Evolutionary conservation across 2,329 filamentous ascomycete genomes (phyloP), one percentile per base, ranked within the genome.

Genomic region (Zymoseptoria brevis): DNA sequence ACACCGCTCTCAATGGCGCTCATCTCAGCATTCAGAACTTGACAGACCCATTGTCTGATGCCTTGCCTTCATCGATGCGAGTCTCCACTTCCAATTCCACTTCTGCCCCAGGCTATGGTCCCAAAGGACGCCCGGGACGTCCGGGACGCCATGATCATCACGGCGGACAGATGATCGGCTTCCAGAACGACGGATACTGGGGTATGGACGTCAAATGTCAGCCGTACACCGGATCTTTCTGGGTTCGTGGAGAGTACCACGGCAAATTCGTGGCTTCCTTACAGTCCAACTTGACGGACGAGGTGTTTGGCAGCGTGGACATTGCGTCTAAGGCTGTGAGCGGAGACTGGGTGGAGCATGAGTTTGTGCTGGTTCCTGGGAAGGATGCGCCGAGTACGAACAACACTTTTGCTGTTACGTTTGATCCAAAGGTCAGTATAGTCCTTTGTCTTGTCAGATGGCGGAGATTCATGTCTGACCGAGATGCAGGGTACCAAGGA

Each of bases 161-260:
- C 30, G 30, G 30, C 30, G 8, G 1, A 13, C 77, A 77, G 3
- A 72, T 72, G 49, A 71, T 77, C 35, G 80, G 80, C 1, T 75
- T 82, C 58, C 68, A 75, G 54, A 82, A 82, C 59, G 72, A 76
- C 24, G 80, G 69, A 55, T 66, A 76, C 69, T 81, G 78, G 77
- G 80, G 80, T 3, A 80, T 82, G 53, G 76, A 79, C 57, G 77
- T 81, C 19, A 73, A 69, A 6, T 69, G 72, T 21, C 76, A 80
- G 60, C 75, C 74, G 49, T 82, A 81, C 66, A 77, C 75, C 19
- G 77, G 76, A n/a, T 79, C 76, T 1, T 81, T 82, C 67, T 81
- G 76, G 65, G 77, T 78, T 6, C 72, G 74, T 57, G 73, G 74
- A 4, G 68, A 70, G 53, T 67, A 65, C 35, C 61, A 69, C 1